Conservation (phyloP, 2,329 filamentous ascomycete genomes). For the Rhytidhysteron rufulum region DNA sequence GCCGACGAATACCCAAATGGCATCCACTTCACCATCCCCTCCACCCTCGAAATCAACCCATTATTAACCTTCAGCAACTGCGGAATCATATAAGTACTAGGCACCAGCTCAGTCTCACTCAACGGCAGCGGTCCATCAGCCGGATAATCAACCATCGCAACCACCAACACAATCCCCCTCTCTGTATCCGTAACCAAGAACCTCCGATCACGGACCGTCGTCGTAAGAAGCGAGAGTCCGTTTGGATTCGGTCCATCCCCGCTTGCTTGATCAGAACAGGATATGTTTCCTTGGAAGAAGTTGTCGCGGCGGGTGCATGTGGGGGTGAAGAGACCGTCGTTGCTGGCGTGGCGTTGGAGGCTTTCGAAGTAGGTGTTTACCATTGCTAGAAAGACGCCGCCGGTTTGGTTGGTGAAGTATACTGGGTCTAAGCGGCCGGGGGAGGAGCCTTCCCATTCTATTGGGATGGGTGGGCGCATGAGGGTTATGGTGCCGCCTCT, state of each 20-base stretch:
- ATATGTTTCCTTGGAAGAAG: conserved; percentile 3
- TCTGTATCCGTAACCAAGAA: conserved; percentile 4
- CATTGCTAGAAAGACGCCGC: not conserved
- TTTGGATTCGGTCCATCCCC: conserved; percentile 6
- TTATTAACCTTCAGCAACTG: conserved; percentile 8
- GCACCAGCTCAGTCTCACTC: conserved; percentile 1
- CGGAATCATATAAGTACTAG: conserved; percentile 7
- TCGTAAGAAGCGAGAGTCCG: conserved; percentile 5
- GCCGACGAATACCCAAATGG: conserved; percentile 6
- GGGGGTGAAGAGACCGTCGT: conserved; percentile 1
- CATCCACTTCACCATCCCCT: conserved; percentile 10
- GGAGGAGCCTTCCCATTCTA: conserved; percentile 7
- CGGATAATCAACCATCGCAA: conserved; percentile 6
- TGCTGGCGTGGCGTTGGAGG: conserved; percentile 5
- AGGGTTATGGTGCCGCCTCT: conserved; percentile 8
- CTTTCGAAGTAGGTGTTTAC: conserved; percentile 5
- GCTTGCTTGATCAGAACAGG: conserved; percentile 6
- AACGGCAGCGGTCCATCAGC: not conserved
- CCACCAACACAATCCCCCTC: conserved; percentile 5
- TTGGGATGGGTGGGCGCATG: conserved; percentile 9
- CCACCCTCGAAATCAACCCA: conserved; percentile 5
- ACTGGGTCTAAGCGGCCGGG: conserved; percentile 2
- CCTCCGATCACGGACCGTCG: conserved; percentile 5
- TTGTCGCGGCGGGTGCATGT: conserved; percentile 8
- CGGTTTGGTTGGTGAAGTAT: conserved; percentile 1